Evolutionary conservation across 768 basidiomycete genomes (phyloP).

Genomic region (Multifurca ochricompacta): DNA sequence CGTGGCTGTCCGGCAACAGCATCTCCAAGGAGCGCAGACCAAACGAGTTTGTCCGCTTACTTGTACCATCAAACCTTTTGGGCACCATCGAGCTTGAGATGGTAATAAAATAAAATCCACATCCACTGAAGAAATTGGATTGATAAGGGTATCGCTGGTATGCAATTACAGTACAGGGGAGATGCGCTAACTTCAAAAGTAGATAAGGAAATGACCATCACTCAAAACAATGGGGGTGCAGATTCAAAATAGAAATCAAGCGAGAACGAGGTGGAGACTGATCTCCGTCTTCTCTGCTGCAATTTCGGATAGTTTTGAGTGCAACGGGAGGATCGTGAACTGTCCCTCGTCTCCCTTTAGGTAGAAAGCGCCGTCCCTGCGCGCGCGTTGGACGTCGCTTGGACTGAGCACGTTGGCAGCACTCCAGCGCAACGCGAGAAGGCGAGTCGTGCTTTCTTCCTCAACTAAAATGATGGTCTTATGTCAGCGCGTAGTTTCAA

Average conservation of each 20-base stretch:
- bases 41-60: too few species aligned
- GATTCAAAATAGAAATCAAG: background rate
- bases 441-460: background rate
- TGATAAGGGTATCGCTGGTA: too few species aligned
- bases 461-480: background rate
- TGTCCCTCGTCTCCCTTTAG: background rate
- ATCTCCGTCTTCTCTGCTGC: background rate
- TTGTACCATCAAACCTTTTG: too few species aligned
- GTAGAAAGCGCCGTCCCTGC: conserved; percentile 4
- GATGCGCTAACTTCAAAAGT: too few species aligned
- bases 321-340: background rate
- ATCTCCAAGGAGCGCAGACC: too few species aligned
- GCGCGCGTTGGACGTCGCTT: background rate
- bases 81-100: too few species aligned
- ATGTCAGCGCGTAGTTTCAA: background rate
- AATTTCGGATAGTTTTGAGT: background rate
- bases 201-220: background rate
- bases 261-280: background rate
- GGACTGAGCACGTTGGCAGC: background rate
- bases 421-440: conserved; percentile 9
- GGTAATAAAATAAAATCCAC: too few species aligned
- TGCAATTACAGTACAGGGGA: too few species aligned
- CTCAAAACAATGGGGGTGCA: too few species aligned
- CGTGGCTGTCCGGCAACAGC: too few species aligned
- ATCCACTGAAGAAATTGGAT: too few species aligned